Evolutionary conservation across 352 stramenopile species (phyloP).

Genomic region (Globisporangium cystogenes): DNA sequence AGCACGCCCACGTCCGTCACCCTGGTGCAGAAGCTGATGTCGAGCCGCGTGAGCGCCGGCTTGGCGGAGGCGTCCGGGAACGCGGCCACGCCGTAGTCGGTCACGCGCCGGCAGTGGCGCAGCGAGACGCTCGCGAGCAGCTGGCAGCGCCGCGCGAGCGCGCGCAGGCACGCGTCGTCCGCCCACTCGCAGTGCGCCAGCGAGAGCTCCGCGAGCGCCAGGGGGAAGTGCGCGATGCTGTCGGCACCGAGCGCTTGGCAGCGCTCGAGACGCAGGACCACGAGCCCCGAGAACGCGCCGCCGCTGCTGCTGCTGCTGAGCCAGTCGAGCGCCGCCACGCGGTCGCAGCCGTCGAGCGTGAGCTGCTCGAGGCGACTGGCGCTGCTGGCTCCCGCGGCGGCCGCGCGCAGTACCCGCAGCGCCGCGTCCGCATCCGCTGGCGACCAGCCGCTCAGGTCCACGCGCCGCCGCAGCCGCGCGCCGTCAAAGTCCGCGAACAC

Average conservation of each 20-base stretch:
- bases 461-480: slow-evolving; percentile 26
- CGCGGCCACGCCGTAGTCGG: slow-evolving; percentile 59
- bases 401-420: slow-evolving; percentile 22
- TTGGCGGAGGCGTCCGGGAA: slow-evolving; percentile 36
- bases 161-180: slow-evolving; percentile 42
- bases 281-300: slow-evolving; percentile 1
- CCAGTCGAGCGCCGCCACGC: slow-evolving; percentile 11
- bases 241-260: slow-evolving; percentile 17
- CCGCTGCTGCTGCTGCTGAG: slow-evolving; percentile 6
- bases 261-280: slow-evolving; percentile 13
- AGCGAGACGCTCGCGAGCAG: slow-evolving; percentile 29
- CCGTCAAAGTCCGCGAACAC: slow-evolving; percentile 13
- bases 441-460: slow-evolving; percentile 52
- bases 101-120: slow-evolving; percentile 44
- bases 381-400: neutral
- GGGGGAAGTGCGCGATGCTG: slow-evolving; percentile 12
- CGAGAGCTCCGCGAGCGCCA: slow-evolving; percentile 34
- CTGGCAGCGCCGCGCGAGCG: slow-evolving; percentile 30
- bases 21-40: slow-evolving; percentile 50
- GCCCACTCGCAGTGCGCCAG: slow-evolving; percentile 69
- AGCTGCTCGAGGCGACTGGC: slow-evolving; percentile 12
- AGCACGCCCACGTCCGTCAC: slow-evolving; percentile 58
- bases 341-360: slow-evolving; percentile 21
- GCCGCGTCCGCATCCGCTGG: slow-evolving; percentile 36
- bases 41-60: slow-evolving; percentile 28